phyloP scores from a whole-genome alignment of 2,329 filamentous ascomycete species.

The Colletotrichum tanaceti region DNA sequence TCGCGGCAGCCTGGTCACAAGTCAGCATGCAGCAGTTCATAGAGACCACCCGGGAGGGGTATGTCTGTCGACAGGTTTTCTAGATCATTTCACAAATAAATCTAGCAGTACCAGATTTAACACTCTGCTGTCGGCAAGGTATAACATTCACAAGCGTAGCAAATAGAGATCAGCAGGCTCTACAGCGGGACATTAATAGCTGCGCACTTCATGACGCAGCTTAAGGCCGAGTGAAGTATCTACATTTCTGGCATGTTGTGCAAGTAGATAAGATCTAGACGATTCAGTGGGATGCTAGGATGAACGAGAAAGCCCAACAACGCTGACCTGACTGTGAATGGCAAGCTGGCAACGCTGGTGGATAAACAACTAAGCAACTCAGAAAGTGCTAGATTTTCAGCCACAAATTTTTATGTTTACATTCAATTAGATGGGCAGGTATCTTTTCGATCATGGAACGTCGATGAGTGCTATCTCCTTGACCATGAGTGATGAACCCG shows the following conservation, averaged over 20 bases:
- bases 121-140: neutral
- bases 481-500: no score
- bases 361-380: slow-evolving; percentile 51
- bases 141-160: neutral
- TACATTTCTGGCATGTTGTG: neutral
- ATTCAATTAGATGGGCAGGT: no score
- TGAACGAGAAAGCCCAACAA: slow-evolving; percentile 52
- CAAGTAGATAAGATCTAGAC: slow-evolving; percentile 47
- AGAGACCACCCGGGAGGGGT: neutral
- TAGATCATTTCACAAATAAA: neutral
- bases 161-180: neutral
- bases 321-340: slow-evolving; percentile 60
- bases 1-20: neutral
- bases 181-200: neutral
- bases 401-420: no score
- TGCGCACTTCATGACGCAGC: neutral
- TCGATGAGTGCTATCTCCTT: no score
- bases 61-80: neutral
- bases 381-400: no score
- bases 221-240: neutral
- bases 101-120: neutral
- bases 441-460: no score
- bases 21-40: neutral
- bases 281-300: slow-evolving; percentile 58
- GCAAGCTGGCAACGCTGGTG: slow-evolving; percentile 52